A percentile compares a stretch with the other conserved stretches of the same genome.
phyloP scores from a whole-genome alignment of 2,329 filamentous ascomycete genomes.

The Calonectria henricotiae region DNA sequence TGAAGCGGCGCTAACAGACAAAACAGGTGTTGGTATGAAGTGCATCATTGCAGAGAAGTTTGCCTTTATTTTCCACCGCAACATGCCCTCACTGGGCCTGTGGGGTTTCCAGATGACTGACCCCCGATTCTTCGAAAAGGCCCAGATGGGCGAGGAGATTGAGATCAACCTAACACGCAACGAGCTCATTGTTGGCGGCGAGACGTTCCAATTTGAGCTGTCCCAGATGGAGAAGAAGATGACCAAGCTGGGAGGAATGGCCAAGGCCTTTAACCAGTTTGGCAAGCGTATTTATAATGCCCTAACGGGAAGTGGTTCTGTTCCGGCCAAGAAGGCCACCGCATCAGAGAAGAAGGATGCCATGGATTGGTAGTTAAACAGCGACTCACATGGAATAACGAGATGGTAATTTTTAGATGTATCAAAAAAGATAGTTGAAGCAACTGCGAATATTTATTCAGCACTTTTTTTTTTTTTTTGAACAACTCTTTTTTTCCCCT shows the following conservation, averaged over 20 bases:
- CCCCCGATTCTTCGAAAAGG: constrained; percentile 18
- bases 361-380: constrained; percentile 14
- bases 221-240: constrained; percentile 16
- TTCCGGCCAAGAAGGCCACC: constrained; percentile 20
- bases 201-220: constrained; percentile 21
- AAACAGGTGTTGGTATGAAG: constrained; percentile 1
- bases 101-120: constrained; percentile 24
- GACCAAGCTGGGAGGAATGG: constrained; percentile 17
- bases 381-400: no score
- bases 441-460: no score
- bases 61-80: constrained; percentile 20
- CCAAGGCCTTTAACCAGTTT: constrained; percentile 25
- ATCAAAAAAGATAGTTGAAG: no score
- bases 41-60: constrained; percentile 22
- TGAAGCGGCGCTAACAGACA: not conserved
- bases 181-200: constrained; percentile 12
- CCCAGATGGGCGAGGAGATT: constrained; percentile 17
- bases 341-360: constrained; percentile 12
- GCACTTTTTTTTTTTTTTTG: no score
- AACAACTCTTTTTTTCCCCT: no score
- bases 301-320: constrained; percentile 16
- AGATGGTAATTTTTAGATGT: no score
- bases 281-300: constrained; percentile 27
- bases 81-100: constrained; percentile 22
- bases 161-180: constrained; percentile 17